Base-by-base conservation (phyloP, 257 asterid species). In the Lithospermum erythrorhizon region DNA sequence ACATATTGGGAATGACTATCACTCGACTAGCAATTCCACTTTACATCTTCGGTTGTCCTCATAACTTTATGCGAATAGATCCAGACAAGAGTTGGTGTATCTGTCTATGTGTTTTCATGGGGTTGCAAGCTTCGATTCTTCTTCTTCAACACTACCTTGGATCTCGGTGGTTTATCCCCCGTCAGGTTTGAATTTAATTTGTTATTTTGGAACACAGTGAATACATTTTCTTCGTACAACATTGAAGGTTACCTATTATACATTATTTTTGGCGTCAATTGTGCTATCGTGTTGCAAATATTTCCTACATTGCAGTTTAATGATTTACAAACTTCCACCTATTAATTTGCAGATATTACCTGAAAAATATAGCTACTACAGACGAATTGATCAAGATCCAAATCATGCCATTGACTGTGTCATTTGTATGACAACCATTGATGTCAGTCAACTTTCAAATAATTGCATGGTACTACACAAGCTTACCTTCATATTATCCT, bases 71-170 rank as follows among this genome's bases (percentile, higher is more conserved):
- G 98, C 87, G 95, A 29, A 86, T 93, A 48, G 95, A 81, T 72
- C 82, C 94, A 19, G 83, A 84, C 68, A 70, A 21, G 65, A 80
- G 70, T 23, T 93, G 95, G 98, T 88, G 95, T 66, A 73, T 82
- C 58, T 78, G 75, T 60, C 74, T 93, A 82, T 78, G 81, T 45
- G 64, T 83, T 65, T 81, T 84, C 67, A 80, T 83, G 94, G 95
- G 83, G 37, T 67, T 84, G 58, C 95, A 93, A 72, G 95, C 88
- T 16, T 77, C 66, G 45, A 23, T 86, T 65, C 97, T 93, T 79
- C 87, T 89, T 59, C 82, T 86, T 59, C 97, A 93, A 72, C 97
- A 93, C 62, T 93, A 93, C 71, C 72, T 93, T 57, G 98, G 98
- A 65, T 82, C 98, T 25, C 84, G 98, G 59, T 93, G 97, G 67